These are phyloP conservation scores for Bombardia bombarda DNA, from an alignment of 495 filamentous ascomycete genomes.

Conservation along the genomic window DNA sequence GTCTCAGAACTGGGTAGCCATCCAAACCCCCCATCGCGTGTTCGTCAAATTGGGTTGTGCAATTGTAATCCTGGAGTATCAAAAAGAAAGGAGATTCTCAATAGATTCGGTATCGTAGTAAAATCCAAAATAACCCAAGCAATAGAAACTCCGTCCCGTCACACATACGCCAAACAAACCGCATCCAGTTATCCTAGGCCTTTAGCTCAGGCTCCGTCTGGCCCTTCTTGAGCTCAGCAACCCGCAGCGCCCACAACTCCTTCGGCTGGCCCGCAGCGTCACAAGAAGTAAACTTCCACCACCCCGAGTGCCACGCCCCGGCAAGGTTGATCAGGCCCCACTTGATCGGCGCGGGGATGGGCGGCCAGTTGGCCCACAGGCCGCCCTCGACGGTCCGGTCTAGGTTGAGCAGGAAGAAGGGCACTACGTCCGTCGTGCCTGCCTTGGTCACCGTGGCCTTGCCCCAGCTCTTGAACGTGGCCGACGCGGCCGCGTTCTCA, in stretches of 20 bases:
- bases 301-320: conserved; percentile 33
- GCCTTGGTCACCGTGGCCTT: conserved; percentile 44
- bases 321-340: conserved; percentile 41
- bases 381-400: conserved; percentile 48
- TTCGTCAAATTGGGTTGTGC: no score
- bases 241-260: conserved; percentile 31
- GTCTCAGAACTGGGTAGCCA: no score
- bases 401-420: conserved; percentile 50
- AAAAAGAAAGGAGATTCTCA: no score
- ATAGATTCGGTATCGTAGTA: no score
- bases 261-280: conserved; percentile 29
- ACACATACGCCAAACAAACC: not conserved
- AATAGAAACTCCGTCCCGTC: no score
- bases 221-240: conserved; percentile 10
- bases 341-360: conserved; percentile 38
- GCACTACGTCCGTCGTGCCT: conserved; percentile 41
- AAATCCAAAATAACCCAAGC: not conserved
- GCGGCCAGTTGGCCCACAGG: conserved; percentile 42
- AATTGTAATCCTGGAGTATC: no score
- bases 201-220: conserved; percentile 5
- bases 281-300: conserved; percentile 50
- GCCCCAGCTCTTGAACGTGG: conserved; percentile 38
- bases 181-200: conserved; percentile 17
- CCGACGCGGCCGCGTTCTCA: conserved; percentile 16
- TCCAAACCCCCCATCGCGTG: no score